phyloP scores from a whole-genome alignment of 805 yeast species.

The baker's yeast (Saccharomyces cerevisiae) region DNA sequence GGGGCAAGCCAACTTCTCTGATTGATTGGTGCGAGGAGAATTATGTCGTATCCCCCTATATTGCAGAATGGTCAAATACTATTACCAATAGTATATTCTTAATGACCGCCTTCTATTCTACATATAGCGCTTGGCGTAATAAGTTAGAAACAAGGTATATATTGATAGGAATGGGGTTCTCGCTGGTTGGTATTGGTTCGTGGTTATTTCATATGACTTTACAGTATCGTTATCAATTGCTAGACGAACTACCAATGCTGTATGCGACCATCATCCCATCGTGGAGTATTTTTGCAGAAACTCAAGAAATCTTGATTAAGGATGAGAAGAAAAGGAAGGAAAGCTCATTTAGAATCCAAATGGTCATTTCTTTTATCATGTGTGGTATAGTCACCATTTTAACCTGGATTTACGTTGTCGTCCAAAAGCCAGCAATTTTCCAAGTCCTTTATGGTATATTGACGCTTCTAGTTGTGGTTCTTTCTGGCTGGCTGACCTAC shows the following conservation, averaged over 20 bases:
- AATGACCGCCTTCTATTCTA: conserved; percentile 52
- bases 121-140: conserved; percentile 52
- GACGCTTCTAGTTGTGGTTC: conserved; percentile 62
- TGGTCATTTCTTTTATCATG: conserved; percentile 40
- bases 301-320: conserved; percentile 20
- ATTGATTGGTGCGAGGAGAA: conserved; percentile 99
- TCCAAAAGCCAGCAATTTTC: conserved; percentile 79
- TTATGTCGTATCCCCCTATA: conserved; percentile 73
- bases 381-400: conserved; percentile 48
- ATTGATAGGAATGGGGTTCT: conserved; percentile 68
- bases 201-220: conserved; percentile 97
- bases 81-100: conserved; percentile 59
- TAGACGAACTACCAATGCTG: conserved; percentile 97
- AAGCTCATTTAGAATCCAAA: conserved; percentile 8
- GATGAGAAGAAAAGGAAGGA: conserved; percentile 1
- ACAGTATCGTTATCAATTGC: conserved; percentile 75
- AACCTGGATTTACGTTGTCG: conserved; percentile 64
- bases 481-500: conserved; percentile 46
- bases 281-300: conserved; percentile 70
- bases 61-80: conserved; percentile 89
- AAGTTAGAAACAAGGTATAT: conserved; percentile 63
- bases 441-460: conserved; percentile 76
- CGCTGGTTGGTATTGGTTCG: conserved; percentile 83
- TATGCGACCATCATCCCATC: conserved; percentile 95
- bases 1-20: conserved; percentile 88